Evolutionary conservation across 116 monocot genomes (phyloP).

Genomic region (Cymodocea nodosa): DNA sequence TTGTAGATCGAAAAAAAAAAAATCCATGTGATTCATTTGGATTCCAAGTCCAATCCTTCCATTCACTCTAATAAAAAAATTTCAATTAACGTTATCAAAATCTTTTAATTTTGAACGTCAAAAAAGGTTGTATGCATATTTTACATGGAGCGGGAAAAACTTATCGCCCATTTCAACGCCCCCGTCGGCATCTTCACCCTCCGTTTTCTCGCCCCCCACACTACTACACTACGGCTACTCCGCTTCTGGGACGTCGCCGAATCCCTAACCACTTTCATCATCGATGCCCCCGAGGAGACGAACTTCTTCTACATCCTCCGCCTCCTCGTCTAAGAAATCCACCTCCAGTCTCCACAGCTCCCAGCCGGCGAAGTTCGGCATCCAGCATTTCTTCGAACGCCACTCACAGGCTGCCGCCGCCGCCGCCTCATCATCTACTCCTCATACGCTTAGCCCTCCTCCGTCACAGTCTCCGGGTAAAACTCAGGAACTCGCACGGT

Average conservation of each 20-base stretch:
- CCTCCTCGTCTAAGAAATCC: constrained; percentile 33
- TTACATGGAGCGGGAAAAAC: no score
- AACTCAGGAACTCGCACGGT: not conserved
- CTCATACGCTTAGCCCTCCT: not conserved
- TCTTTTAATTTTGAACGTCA: no score
- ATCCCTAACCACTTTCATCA: constrained; percentile 1
- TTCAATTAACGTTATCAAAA: no score
- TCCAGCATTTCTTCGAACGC: constrained; percentile 98
- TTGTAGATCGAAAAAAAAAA: no score
- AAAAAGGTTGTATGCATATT: no score
- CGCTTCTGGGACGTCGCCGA: not conserved
- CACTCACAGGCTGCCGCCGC: constrained; percentile 35
- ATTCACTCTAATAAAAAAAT: no score
- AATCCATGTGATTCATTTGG: no score
- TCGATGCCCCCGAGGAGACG: constrained; percentile 74
- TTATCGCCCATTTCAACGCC: no score
- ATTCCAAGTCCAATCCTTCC: no score
- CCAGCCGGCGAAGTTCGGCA: constrained; percentile 83
- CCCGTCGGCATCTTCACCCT: not conserved
- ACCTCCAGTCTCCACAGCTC: constrained; percentile 27
- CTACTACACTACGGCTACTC: no score
- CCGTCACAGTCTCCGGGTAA: constrained; percentile 3
- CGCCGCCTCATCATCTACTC: not conserved
- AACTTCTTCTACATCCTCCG: constrained; percentile 7
- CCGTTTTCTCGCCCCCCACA: not conserved